Percentiles rank a stretch among this genome's conserved stretches.
These are phyloP conservation scores for Pseudoscleropodium purum DNA, from an alignment of 225 moss, liverwort and hornwort genomes.

Conservation along the genomic window DNA sequence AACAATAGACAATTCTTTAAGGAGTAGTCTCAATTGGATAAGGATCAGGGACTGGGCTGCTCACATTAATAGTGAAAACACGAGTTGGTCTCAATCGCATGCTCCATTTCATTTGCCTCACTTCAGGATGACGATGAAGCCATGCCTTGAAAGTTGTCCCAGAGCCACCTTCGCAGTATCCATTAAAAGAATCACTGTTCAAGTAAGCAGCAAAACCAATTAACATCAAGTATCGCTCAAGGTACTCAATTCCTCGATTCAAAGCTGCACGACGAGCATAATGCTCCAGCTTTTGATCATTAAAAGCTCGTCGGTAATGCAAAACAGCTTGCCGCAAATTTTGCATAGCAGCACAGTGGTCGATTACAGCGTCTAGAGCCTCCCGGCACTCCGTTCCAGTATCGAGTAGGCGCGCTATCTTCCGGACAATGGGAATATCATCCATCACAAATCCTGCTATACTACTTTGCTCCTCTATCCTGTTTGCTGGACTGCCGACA, in stretches of 20 bases:
- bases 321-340: conserved; percentile 98
- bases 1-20: background rate
- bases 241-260: conserved; percentile 96
- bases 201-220: conserved; percentile 95
- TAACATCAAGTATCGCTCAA: conserved; percentile 98
- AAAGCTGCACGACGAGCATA: conserved; percentile 91
- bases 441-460: conserved; percentile 93
- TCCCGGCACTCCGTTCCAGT: conserved; percentile 87
- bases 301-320: conserved; percentile 85
- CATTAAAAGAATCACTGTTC: conserved; percentile 85
- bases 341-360: conserved; percentile 98
- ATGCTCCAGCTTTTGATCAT: conserved; percentile 95
- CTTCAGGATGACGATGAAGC: conserved; percentile 98
- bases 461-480: conserved; percentile 52
- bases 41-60: background rate
- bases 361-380: conserved; percentile 91
- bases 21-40: background rate
- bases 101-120: conserved; percentile 99
- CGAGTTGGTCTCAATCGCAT: conserved; percentile 97
- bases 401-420: conserved; percentile 87
- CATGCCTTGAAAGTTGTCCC: conserved; percentile 82
- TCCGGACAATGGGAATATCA: conserved; percentile 99
- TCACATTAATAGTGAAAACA: conserved; percentile 85
- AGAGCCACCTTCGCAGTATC: conserved; percentile 71
- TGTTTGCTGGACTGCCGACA: conserved; percentile 58